A percentile compares a stretch with the other conserved stretches of the same genome.
Conservation (phyloP, 106 monocot species). For the Acorus gramineus region DNA sequence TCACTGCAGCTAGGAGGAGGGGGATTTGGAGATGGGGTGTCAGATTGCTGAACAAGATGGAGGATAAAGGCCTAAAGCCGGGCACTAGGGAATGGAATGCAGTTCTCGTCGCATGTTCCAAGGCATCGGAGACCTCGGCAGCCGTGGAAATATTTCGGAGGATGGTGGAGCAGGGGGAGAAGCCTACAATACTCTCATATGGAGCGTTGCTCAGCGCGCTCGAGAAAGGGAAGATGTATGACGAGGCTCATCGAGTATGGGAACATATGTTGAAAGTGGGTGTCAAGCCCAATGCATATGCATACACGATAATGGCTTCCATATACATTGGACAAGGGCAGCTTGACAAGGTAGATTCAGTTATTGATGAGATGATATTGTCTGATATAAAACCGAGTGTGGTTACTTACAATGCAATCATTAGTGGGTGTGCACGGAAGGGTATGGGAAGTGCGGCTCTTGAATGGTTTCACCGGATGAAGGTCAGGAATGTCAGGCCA, state of each 20-base stretch:
- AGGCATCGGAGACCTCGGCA: conserved; percentile 72
- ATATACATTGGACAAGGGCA: conserved; percentile 58
- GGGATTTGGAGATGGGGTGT: conserved; percentile 90
- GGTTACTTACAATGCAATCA: conserved; percentile 90
- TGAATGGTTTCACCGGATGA: conserved; percentile 93
- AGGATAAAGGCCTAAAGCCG: conserved; percentile 66
- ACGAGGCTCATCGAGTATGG: conserved; percentile 80
- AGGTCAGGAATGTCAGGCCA: conserved; percentile 46
- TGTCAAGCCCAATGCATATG: conserved; percentile 62
- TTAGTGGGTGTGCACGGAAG: conserved; percentile 54
- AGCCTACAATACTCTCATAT: conserved; percentile 74
- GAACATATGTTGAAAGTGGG: conserved; percentile 88
- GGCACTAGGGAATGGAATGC: conserved; percentile 82
- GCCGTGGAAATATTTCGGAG: conserved; percentile 69
- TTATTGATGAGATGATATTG: conserved; percentile 51
- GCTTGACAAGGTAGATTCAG: conserved; percentile 45
- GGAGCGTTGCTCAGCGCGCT: conserved; percentile 79
- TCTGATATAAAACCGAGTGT: conserved; percentile 58
- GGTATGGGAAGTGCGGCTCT: conserved; percentile 43
- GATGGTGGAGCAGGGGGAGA: conserved; percentile 78
- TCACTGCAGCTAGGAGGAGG: conserved; percentile 65
- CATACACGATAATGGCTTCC: conserved; percentile 79
- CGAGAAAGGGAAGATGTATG: conserved; percentile 86
- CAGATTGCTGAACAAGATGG: conserved; percentile 77
- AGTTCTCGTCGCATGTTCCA: conserved; percentile 85